Base-by-base conservation (phyloP, 208 protist species). In the Crithidia bombi region DNA sequence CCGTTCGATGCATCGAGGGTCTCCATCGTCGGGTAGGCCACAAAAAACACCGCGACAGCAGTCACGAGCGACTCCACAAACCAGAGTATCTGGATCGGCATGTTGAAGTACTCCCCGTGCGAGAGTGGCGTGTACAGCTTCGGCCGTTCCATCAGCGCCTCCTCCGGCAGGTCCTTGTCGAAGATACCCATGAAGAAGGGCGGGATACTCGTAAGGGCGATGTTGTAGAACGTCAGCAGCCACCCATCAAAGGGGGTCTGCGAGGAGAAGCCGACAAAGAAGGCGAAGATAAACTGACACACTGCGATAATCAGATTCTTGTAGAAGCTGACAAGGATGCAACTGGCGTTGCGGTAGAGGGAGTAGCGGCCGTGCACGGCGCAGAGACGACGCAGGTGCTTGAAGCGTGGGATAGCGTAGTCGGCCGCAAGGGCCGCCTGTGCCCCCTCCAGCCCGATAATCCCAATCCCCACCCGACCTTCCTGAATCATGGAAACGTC, bases 401-500 rank as follows among this genome's bases (percentile, higher is more conserved):
- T 93, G 69, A 99, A 99, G 51, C 93, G 87, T 10, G 90, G 91
- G 17, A 99, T 97, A 10, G 97, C 89, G 79, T 97, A 99, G 71
- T 99, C 98, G 3, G 91, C 88, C 6, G 93, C 90, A 0, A 96
- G 80, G 1, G 87, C 96, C 0, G 98, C 98, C 74, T 99, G 97
- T n/a, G 87, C 76, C 2, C 98, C 98, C 63, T 99, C 98, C 44
- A 98, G 83, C 1, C 98, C 98, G 57, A 95, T 92, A 46, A 99
- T 98, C 63, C 98, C 98, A 23, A 99, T 69, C 28, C 98, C 97
- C 19, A 99, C 87, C n/a, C 97, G 81, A 0, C 93, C 95, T 36
- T 96, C 85, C 72, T 96, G 89, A 44, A 95, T 96, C 98, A 99
- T 99, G 19, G 85, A 84, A 6, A 99, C 98, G 79, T 99, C 98